Percentiles rank a stretch among this genome's conserved stretches.
Conservation (phyloP, 1,139 yeast species). For the Yamadazyma diddensiae region DNA sequence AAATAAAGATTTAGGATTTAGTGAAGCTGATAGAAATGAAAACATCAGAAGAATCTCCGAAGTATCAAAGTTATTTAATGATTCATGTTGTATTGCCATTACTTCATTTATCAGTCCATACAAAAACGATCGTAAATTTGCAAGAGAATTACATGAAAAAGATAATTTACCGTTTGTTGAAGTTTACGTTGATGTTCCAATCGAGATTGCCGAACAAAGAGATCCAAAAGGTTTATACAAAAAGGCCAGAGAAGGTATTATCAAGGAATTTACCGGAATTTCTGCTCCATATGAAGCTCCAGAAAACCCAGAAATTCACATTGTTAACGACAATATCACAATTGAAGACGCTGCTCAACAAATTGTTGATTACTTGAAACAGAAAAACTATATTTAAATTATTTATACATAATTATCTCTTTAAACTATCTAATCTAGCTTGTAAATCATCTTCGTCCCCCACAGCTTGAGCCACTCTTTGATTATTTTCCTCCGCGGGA, state of each 20-base stretch:
- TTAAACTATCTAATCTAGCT: conserved; percentile 81
- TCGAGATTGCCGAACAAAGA: conserved; percentile 90
- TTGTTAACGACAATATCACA: conserved; percentile 61
- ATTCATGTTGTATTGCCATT: conserved; percentile 77
- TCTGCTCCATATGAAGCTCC: conserved; percentile 97
- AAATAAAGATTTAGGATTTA: conserved; percentile 90
- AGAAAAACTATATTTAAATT: conserved; percentile 44
- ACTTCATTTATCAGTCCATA: conserved; percentile 94
- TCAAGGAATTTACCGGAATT: conserved; percentile 93
- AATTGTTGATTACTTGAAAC: conserved; percentile 66
- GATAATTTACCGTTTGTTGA: conserved; percentile 81
- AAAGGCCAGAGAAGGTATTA: conserved; percentile 92
- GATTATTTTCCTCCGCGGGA: conserved; percentile 9
- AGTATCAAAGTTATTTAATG: conserved; percentile 87
- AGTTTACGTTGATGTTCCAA: conserved; percentile 88
- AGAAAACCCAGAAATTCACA: conserved; percentile 73
- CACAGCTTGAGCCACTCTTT: conserved; percentile 49
- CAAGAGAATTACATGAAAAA: conserved; percentile 78
- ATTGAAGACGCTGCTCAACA: conserved; percentile 79
- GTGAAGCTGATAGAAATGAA: conserved; percentile 89
- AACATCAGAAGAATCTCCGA: conserved; percentile 93
- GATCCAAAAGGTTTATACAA: conserved; percentile 96
- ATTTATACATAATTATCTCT: conserved; percentile 37
- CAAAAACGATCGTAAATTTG: conserved; percentile 75
- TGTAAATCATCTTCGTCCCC: conserved; percentile 76